phyloP scores from a whole-genome alignment of 768 basidiomycete species.

The Boletus patriciae region DNA sequence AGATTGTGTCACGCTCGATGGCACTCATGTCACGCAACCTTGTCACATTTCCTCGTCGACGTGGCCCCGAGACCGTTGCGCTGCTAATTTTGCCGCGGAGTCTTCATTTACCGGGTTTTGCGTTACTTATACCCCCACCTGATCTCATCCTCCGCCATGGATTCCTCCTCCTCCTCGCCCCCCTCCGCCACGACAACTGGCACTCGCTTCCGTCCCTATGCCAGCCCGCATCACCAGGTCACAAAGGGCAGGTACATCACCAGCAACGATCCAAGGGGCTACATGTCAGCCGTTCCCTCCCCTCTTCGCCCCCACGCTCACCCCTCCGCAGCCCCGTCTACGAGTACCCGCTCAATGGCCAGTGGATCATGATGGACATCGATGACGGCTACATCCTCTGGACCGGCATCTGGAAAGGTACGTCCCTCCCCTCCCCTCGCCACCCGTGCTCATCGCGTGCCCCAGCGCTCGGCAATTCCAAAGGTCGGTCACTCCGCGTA shows the following conservation, averaged over 20 bases:
- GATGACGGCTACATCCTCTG: slow-evolving; percentile 90
- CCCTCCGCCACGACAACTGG: slow-evolving; percentile 25
- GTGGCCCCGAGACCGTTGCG: slow-evolving; percentile 34
- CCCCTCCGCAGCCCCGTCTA: slow-evolving; percentile 65
- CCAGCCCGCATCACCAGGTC: slow-evolving; percentile 76
- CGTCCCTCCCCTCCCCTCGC: slow-evolving; percentile 7
- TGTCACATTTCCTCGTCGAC: slow-evolving; percentile 38
- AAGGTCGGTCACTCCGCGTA: slow-evolving; percentile 50
- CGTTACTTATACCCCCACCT: slow-evolving; percentile 23
- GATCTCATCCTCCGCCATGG: slow-evolving; percentile 34
- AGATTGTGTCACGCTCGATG: slow-evolving; percentile 33
- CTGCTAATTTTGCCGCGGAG: slow-evolving; percentile 35
- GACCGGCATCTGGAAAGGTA: slow-evolving; percentile 96
- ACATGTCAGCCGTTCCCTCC: slow-evolving; percentile 59
- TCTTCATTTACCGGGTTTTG: slow-evolving; percentile 24
- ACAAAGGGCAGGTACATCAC: slow-evolving; percentile 88
- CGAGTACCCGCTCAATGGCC: slow-evolving; percentile 85
- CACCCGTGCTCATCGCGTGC: slow-evolving; percentile 10
- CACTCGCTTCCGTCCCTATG: slow-evolving; percentile 62
- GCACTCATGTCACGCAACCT: slow-evolving; percentile 21
- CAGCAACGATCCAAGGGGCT: slow-evolving; percentile 84
- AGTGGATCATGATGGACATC: slow-evolving; percentile 96
- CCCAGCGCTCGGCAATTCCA: slow-evolving; percentile 82
- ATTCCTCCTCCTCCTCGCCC: slow-evolving; percentile 40
- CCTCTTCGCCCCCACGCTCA: not conserved